Base-by-base conservation (phyloP, 2,329 filamentous ascomycete genomes). In the Paracamarosporium sp. region DNA sequence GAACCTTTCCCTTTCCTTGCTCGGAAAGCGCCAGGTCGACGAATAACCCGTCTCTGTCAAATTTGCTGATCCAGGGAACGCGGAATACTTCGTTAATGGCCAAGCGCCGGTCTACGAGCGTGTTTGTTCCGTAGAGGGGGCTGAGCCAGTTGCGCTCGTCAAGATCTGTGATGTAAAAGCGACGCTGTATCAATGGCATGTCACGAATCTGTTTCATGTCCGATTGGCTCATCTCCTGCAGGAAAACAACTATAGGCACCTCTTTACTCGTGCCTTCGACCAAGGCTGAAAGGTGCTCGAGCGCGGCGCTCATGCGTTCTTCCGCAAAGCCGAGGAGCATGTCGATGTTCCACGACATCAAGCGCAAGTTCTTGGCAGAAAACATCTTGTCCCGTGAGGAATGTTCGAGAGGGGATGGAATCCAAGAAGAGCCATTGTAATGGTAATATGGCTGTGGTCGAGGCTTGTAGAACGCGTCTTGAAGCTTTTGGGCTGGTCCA, bases 31-130 rank as follows among this genome's bases (percentile, higher is more conserved):
- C 55, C 30, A 85, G 57, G 52, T 87, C 85, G n/a, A 85, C 77
- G 54, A 86, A 86, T 1, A 86, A 69, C 2, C 75, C 84, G 63
- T 87, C 85, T 5, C 85, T 77, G 43, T 80, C 79, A 77, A 86
- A 84, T 11, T 68, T 68, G 2, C 82, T 83, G 20, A 75, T 64
- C 45, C 76, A 77, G 52, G 84, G 86, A 33, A 86, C 78, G 5
- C 85, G 80, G 57, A 86, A 86, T 22, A 81, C 78, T 0, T 70
- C 64, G 0, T 70, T 59, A 51, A 86, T 73, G 5, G 71, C 66
- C 5, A 86, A 65, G 2, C 78, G 72, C n/a, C 71, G 73, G 55
- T 85, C 82, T 1, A 87, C 62, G 11, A 87, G 76, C 0, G 79
- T 85, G 6, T 76, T 79, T 0, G 85, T 87, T 4, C 85, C 85